A percentile compares a stretch with the other conserved stretches of the same genome.
phyloP scores from a whole-genome alignment of 106 monocot genomes.

The Agapanthus africanus region DNA sequence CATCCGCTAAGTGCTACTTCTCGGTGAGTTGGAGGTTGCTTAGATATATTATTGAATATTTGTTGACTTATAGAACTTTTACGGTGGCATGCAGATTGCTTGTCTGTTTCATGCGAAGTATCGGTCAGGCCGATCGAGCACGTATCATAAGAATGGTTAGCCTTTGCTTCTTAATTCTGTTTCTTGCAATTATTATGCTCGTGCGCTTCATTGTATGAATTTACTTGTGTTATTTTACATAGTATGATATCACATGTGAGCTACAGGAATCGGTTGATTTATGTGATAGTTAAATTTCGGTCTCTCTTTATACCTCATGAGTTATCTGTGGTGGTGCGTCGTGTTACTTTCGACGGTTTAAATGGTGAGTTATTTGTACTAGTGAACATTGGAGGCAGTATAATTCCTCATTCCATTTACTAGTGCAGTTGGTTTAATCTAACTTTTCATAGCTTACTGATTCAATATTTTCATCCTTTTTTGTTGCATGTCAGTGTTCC shows the following conservation, averaged over 20 bases:
- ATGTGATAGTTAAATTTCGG: too few species aligned
- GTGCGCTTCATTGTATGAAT: too few species aligned
- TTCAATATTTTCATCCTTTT: not conserved
- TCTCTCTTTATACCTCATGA: too few species aligned
- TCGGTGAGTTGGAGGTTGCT: constrained; percentile 38
- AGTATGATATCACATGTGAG: too few species aligned
- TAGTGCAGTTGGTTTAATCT: not conserved
- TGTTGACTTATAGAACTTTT: not conserved
- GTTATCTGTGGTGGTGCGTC: too few species aligned
- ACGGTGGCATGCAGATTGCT: constrained; percentile 12
- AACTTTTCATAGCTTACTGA: not conserved
- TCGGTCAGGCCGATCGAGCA: constrained; percentile 14
- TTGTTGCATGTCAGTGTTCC: not conserved
- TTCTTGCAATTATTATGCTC: too few species aligned
- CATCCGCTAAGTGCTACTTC: constrained; percentile 71
- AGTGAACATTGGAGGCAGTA: too few species aligned
- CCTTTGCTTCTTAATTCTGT: not conserved
- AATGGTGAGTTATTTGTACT: too few species aligned
- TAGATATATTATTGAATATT: not conserved
- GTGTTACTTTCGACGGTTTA: too few species aligned
- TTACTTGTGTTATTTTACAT: too few species aligned
- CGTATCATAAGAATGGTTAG: constrained; percentile 22
- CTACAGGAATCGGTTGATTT: too few species aligned
- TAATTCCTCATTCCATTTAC: not conserved
- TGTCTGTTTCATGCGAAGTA: constrained; percentile 21